A percentile compares a stretch with the other conserved stretches of the same genome.
Evolutionary conservation across 2,329 filamentous ascomycete species (phyloP).

Genomic region (Drechslera avenae): DNA sequence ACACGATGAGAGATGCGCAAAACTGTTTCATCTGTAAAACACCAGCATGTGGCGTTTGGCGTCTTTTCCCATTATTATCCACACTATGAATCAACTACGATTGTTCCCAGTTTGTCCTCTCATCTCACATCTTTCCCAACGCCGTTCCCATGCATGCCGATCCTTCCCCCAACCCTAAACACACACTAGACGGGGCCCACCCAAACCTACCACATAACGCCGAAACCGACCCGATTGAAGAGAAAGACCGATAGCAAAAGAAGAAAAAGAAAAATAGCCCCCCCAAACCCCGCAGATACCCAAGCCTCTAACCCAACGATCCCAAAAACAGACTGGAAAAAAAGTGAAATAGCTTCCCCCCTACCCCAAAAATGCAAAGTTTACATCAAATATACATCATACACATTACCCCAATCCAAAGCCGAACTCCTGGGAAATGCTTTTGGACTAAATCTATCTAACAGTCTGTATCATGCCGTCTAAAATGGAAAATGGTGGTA

Average conservation of each 20-base stretch:
- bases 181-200: too few relatives aligned
- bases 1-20: too few relatives aligned
- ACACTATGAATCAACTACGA: conserved; percentile 6
- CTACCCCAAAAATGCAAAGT: conserved; percentile 20
- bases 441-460: conserved; percentile 14
- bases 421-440: conserved; percentile 16
- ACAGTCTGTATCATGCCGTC: conserved; percentile 4
- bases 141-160: conserved; percentile 17
- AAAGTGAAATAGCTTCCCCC: conserved; percentile 17
- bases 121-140: not conserved
- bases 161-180: conserved; percentile 2
- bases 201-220: too few relatives aligned
- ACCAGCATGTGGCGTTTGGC: conserved; percentile 16
- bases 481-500: conserved; percentile 8
- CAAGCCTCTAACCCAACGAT: not conserved
- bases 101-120: not conserved
- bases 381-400: conserved; percentile 27
- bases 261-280: not conserved
- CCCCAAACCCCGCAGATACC: not conserved
- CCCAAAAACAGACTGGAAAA: conserved; percentile 10
- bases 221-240: too few relatives aligned
- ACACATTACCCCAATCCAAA: not conserved
- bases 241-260: not conserved
- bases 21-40: conserved; percentile 1
- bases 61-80: not conserved